Percentiles rank a stretch among this genome's conserved stretches.
phyloP scores from a whole-genome alignment of 192 early-diverging fungal genomes.

The Coemansia sp. region DNA sequence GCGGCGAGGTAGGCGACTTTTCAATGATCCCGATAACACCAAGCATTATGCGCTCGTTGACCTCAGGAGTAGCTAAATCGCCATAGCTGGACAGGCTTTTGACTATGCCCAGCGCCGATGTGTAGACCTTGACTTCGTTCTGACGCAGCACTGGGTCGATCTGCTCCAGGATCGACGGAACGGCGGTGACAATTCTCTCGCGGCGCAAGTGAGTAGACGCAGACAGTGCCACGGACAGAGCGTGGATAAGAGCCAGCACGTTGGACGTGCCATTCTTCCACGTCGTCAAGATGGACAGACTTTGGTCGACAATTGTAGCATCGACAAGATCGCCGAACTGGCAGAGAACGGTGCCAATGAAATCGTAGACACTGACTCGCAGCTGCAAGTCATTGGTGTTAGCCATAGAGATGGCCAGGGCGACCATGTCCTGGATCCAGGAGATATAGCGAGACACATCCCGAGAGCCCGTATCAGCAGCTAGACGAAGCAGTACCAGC shows the following conservation, averaged over 20 bases:
- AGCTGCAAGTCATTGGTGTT: conserved; percentile 22
- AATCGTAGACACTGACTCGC: conserved; percentile 16
- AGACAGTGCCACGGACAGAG: conserved; percentile 20
- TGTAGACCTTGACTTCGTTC: conserved; percentile 4
- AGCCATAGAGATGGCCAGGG: conserved; percentile 2
- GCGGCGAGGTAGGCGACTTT: conserved; percentile 33
- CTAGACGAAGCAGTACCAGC: conserved; percentile 22
- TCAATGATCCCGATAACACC: conserved; percentile 28
- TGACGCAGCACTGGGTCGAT: conserved; percentile 20
- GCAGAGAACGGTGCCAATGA: conserved; percentile 25
- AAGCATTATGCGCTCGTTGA: conserved; percentile 15
- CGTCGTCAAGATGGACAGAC: conserved; percentile 12
- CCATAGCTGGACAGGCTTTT: conserved; percentile 35
- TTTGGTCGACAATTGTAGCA: conserved; percentile 3
- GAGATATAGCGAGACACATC: conserved; percentile 20
- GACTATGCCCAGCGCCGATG: conserved; percentile 29
- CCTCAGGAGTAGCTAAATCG: neutral
- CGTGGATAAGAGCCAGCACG: conserved; percentile 17
- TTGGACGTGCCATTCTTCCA: conserved; percentile 17
- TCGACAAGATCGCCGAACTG: conserved; percentile 35
- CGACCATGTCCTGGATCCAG: conserved; percentile 31
- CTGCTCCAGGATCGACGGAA: conserved; percentile 13
- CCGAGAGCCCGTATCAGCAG: conserved; percentile 9
- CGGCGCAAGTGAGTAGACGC: conserved; percentile 25
- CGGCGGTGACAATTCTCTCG: conserved; percentile 16